These are phyloP conservation scores for Cucurbita argyrosperma DNA, from an alignment of 306 rosid genomes.

Conservation along the genomic window DNA sequence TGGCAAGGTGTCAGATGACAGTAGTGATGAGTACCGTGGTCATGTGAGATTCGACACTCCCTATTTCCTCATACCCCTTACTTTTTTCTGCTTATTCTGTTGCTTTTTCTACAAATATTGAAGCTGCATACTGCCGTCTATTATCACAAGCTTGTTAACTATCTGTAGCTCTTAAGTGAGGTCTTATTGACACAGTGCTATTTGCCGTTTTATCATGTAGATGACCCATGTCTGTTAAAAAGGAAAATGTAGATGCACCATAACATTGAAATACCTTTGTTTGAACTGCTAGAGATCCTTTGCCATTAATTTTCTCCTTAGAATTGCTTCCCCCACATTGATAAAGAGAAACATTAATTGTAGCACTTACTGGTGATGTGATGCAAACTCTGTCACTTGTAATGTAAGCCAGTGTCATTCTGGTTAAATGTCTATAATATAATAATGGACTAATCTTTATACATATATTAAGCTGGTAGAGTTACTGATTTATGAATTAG, in stretches of 20 bases:
- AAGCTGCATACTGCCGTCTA: neutral
- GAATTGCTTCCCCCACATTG: neutral
- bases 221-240: too few species aligned
- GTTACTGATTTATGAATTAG: neutral
- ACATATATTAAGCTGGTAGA: too few species aligned
- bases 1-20: constrained; percentile 56
- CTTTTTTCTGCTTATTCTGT: neutral
- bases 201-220: neutral
- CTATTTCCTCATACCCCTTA: neutral
- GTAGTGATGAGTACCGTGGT: constrained; percentile 30
- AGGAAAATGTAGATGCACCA: neutral
- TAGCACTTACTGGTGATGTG: neutral
- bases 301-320: neutral
- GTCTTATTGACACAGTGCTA: neutral
- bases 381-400: neutral
- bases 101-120: neutral
- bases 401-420: too few species aligned
- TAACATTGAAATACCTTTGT: neutral
- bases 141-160: neutral
- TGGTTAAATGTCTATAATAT: neutral
- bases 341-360: neutral
- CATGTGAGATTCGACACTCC: constrained; percentile 24
- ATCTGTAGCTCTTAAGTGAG: neutral
- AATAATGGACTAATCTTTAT: too few species aligned
- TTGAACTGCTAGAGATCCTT: neutral